Conservation (phyloP, 169 alveolate genomes). For the Plasmodium inui region DNA sequence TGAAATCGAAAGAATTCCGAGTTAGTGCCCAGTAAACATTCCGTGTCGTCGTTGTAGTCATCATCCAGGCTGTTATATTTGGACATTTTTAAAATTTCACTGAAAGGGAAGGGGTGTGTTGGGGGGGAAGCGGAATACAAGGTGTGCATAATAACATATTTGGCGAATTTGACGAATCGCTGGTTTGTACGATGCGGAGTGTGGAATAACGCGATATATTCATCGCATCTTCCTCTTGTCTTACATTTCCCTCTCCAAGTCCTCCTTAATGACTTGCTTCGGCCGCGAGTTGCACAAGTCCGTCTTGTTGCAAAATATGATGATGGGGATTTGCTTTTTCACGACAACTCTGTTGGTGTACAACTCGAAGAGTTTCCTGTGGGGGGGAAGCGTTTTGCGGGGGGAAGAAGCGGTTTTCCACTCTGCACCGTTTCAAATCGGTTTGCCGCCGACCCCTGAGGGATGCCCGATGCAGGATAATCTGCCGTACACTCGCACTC, state of each 20-base stretch:
- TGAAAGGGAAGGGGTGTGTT: not conserved
- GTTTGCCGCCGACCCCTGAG: not conserved
- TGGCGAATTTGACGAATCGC: not conserved
- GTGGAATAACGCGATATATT: not conserved
- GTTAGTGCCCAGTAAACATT: conserved; percentile 31
- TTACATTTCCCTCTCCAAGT: conserved; percentile 70
- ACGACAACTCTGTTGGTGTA: conserved; percentile 49
- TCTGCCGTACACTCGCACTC: not conserved
- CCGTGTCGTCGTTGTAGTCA: conserved; percentile 46
- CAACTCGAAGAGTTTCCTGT: conserved; percentile 42
- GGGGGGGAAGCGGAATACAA: not conserved
- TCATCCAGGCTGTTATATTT: conserved; percentile 58
- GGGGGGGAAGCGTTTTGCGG: not conserved
- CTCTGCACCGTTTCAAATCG: not conserved
- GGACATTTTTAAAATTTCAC: conserved; percentile 73
- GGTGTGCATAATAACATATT: not conserved
- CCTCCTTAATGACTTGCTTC: conserved; percentile 67
- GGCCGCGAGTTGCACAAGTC: conserved; percentile 66
- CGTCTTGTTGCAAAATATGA: conserved; percentile 51
- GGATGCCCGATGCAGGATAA: not conserved
- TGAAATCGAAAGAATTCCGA: conserved; percentile 71
- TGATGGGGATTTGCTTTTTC: conserved; percentile 42
- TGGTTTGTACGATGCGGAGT: not conserved
- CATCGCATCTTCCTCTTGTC: not conserved
- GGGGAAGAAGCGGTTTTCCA: too few relatives aligned